Conservation (phyloP, 164 flowering plant species). For the Aristolochia californica region DNA sequence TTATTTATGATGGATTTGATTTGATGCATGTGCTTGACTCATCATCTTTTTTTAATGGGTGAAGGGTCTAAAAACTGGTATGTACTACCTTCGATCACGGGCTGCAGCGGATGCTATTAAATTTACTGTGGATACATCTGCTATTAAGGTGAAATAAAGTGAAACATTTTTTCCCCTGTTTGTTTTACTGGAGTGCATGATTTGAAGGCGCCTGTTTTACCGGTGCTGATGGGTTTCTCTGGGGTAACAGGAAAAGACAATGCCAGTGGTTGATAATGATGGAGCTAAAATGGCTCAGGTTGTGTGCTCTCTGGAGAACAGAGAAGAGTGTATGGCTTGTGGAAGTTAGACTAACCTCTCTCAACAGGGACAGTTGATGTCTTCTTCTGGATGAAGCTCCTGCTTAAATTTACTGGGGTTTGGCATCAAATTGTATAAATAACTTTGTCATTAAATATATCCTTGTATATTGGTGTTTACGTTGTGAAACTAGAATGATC, state of each 20-base stretch:
- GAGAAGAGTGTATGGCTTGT: conserved; percentile 90
- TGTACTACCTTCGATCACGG: conserved; percentile 87
- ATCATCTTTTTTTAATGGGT: not conserved
- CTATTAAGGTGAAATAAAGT: conserved; percentile 32
- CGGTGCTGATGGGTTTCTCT: too few relatives aligned
- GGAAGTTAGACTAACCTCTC: conserved; percentile 49
- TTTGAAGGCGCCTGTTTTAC: too few relatives aligned
- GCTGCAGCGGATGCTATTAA: conserved; percentile 98
- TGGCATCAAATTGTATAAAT: too few relatives aligned
- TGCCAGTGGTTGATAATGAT: conserved; percentile 32
- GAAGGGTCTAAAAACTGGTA: conserved; percentile 60
- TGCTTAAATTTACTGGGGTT: not conserved
- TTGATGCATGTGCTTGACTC: not conserved
- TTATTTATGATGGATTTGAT: too few relatives aligned
- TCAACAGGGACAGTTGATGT: not conserved
- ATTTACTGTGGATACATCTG: conserved; percentile 81
- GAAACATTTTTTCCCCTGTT: too few relatives aligned
- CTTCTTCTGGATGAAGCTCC: not conserved
- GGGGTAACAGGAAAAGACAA: conserved; percentile 28
- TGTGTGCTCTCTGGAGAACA: conserved; percentile 76
- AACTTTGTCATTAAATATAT: too few relatives aligned
- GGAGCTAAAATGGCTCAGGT: conserved; percentile 66
- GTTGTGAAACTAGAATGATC: too few relatives aligned
- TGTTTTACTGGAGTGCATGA: too few relatives aligned
- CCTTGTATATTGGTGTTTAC: too few relatives aligned